Conservation (phyloP, 768 basidiomycete genomes). For the Phanerochaete sordida region DNA sequence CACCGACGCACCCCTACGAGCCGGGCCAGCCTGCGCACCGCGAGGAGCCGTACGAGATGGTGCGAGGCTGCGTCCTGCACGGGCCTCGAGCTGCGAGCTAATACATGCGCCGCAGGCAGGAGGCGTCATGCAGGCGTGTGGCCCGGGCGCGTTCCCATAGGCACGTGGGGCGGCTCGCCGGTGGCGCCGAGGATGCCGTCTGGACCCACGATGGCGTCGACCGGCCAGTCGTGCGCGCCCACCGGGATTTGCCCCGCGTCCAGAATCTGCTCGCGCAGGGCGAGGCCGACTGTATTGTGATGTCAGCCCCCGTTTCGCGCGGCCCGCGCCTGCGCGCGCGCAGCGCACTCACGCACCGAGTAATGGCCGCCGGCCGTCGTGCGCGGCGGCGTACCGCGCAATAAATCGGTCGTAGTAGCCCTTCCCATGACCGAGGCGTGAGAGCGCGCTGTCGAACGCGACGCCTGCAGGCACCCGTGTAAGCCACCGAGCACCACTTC, state of each 20-base stretch:
- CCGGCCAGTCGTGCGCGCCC: conserved; percentile 55
- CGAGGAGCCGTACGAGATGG: conserved; percentile 29
- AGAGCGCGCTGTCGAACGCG: conserved; percentile 66
- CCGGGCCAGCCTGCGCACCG: conserved; percentile 5
- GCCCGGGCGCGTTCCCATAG: not conserved
- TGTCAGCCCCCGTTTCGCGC: not conserved
- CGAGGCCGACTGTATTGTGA: conserved; percentile 50
- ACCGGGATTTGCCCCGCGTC: conserved; percentile 49
- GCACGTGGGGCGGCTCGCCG: not conserved
- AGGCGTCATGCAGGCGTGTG: conserved; percentile 15
- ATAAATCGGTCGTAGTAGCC: conserved; percentile 82
- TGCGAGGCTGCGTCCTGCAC: conserved; percentile 8
- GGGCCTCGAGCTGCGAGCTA: not conserved
- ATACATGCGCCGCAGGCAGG: conserved; percentile 13
- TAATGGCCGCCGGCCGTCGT: conserved; percentile 43
- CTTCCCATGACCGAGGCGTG: conserved; percentile 78
- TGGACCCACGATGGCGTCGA: conserved; percentile 58
- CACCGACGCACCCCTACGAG: conserved; percentile 26
- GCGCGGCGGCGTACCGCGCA: conserved; percentile 41
- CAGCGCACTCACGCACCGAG: conserved; percentile 43
- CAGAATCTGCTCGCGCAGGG: conserved; percentile 61
- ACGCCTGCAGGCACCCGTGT: conserved; percentile 42
- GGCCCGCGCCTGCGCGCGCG: not conserved
- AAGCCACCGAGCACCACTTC: not conserved
- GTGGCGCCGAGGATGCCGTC: conserved; percentile 29